phyloP scores from a whole-genome alignment of 2,329 filamentous ascomycete genomes.

The Nemania sp. region DNA sequence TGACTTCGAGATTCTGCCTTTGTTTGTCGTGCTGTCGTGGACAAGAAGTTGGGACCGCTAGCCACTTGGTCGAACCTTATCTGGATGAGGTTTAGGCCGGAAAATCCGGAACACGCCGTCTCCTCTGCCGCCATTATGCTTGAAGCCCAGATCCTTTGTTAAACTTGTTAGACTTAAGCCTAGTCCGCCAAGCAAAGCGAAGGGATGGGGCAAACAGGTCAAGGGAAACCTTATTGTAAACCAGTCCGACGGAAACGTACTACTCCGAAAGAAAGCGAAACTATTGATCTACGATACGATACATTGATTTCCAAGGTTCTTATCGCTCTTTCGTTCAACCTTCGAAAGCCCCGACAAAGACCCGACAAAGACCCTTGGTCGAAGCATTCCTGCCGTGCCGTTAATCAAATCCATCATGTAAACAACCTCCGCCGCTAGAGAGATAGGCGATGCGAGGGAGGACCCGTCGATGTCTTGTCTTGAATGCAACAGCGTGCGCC shows the following conservation, averaged over 20 bases:
- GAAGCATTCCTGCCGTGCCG: too few relatives aligned
- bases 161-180: too few relatives aligned
- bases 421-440: background rate
- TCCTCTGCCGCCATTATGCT: constrained; percentile 6
- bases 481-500: constrained; percentile 2
- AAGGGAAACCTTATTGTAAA: background rate
- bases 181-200: constrained; percentile 10
- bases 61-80: background rate
- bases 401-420: too few relatives aligned
- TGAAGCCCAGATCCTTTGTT: constrained; percentile 15
- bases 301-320: background rate
- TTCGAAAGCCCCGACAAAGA: too few relatives aligned
- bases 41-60: background rate
- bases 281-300: constrained; percentile 15
- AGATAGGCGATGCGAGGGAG: background rate
- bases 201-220: constrained; percentile 3
- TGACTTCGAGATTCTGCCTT: constrained; percentile 6
- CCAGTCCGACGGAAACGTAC: background rate
- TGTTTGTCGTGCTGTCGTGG: background rate
- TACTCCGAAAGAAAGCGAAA: constrained; percentile 11
- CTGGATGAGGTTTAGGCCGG: constrained; percentile 3
- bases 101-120: constrained; percentile 5
- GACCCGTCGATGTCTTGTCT: background rate
- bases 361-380: background rate
- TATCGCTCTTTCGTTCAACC: background rate